Evolutionary conservation across 371 early-diverging fungal genomes (phyloP).

Genomic region (Mucor plumbeus): DNA sequence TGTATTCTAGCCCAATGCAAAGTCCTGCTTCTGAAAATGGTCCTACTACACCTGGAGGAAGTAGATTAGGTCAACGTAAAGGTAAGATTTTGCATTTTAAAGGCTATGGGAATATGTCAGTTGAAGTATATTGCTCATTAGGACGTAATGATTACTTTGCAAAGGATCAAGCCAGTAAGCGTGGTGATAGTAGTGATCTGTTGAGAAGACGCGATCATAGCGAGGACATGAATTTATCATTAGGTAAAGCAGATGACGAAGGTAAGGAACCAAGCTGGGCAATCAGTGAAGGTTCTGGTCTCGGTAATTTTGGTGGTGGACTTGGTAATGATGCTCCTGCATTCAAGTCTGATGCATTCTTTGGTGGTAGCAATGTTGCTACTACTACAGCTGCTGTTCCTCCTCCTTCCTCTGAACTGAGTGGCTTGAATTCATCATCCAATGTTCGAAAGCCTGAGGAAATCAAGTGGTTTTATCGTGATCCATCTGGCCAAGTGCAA

Average conservation of each 20-base stretch:
- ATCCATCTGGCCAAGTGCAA: slow-evolving; percentile 78
- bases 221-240: slow-evolving; percentile 21
- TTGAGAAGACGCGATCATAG: slow-evolving; percentile 20
- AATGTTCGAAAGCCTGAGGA: slow-evolving; percentile 44
- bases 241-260: slow-evolving; percentile 20
- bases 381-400: neutral
- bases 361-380: slow-evolving; percentile 8
- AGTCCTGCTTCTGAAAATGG: slow-evolving; percentile 48
- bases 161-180: slow-evolving; percentile 29
- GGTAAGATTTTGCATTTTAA: slow-evolving; percentile 13
- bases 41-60: slow-evolving; percentile 31
- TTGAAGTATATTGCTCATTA: slow-evolving; percentile 1
- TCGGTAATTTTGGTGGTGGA: slow-evolving; percentile 6
- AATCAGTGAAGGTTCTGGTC: slow-evolving; percentile 9
- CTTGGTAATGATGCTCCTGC: slow-evolving; percentile 3
- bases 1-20: slow-evolving; percentile 40
- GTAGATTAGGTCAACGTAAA: slow-evolving; percentile 23
- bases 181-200: slow-evolving; percentile 26
- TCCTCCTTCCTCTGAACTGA: slow-evolving; percentile 19
- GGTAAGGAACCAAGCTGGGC: slow-evolving; percentile 12
- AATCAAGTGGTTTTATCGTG: slow-evolving; percentile 80
- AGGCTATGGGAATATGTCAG: neutral
- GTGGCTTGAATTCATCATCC: slow-evolving; percentile 14
- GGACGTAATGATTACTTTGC: slow-evolving; percentile 33
- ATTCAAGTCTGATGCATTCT: slow-evolving; percentile 10